These are phyloP conservation scores for Phialophora expanda DNA, from an alignment of 2,329 filamentous ascomycete species.

Conservation along the genomic window DNA sequence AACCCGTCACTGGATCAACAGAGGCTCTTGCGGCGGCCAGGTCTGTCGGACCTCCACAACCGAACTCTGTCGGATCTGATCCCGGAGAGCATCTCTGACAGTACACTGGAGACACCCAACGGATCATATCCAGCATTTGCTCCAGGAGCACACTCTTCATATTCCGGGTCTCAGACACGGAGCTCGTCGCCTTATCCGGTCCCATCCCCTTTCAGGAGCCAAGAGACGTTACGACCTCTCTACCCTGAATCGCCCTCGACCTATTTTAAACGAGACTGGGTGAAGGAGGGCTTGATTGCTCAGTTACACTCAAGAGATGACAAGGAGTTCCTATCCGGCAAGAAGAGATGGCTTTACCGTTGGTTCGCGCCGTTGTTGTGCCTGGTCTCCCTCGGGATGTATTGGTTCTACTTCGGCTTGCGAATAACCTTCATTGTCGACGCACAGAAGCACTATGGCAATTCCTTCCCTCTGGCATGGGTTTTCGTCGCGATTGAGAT, in stretches of 20 bases:
- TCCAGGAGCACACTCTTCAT: conserved; percentile 31
- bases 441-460: conserved; percentile 52
- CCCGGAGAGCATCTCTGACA: conserved; percentile 27
- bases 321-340: conserved; percentile 46
- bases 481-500: conserved; percentile 61
- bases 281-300: conserved; percentile 47
- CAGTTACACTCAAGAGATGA: conserved; percentile 47
- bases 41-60: conserved; percentile 26
- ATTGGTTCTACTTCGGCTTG: conserved; percentile 56
- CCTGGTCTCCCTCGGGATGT: conserved; percentile 45
- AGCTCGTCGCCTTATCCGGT: conserved; percentile 42
- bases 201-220: conserved; percentile 45
- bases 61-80: conserved; percentile 34
- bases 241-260: conserved; percentile 42
- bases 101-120: conserved; percentile 24
- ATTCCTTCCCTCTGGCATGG: conserved; percentile 60
- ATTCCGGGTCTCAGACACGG: conserved; percentile 32
- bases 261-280: conserved; percentile 46
- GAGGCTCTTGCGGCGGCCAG: conserved; percentile 14
- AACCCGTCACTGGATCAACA: conserved; percentile 20
- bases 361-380: conserved; percentile 45
- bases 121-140: conserved; percentile 29
- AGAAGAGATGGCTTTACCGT: conserved; percentile 46
- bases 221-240: conserved; percentile 45
- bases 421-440: conserved; percentile 60